These are phyloP conservation scores for Pseudonectria foliicola DNA, from an alignment of 2,329 filamentous ascomycete genomes.

Conservation along the genomic window DNA sequence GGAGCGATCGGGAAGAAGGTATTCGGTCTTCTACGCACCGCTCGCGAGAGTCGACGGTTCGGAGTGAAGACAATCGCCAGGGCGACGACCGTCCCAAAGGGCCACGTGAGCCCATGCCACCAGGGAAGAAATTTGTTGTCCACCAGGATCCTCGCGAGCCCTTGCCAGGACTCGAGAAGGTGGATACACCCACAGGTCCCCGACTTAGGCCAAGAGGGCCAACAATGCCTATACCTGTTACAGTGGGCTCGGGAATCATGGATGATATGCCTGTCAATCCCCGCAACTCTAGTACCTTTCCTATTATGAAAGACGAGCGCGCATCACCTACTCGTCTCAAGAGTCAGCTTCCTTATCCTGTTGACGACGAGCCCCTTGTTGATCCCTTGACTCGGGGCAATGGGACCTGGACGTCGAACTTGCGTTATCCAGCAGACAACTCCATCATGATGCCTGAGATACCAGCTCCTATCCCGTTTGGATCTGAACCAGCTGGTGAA, in stretches of 20 bases:
- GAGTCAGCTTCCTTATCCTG: slow-evolving; percentile 29
- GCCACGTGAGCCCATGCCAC: slow-evolving; percentile 20
- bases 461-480: slow-evolving; percentile 16
- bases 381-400: slow-evolving; percentile 19
- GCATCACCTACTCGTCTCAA: slow-evolving; percentile 16
- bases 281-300: slow-evolving; percentile 26
- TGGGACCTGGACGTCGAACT: slow-evolving; percentile 10
- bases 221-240: slow-evolving; percentile 27
- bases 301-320: slow-evolving; percentile 15
- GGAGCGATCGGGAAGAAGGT: slow-evolving; percentile 15
- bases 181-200: slow-evolving; percentile 12
- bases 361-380: slow-evolving; percentile 25
- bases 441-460: slow-evolving; percentile 19
- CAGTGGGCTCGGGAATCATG: slow-evolving; percentile 13
- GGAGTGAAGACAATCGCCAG: slow-evolving; percentile 29
- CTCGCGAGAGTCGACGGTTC: slow-evolving; percentile 17
- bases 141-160: slow-evolving; percentile 28
- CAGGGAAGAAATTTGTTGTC: slow-evolving; percentile 28
- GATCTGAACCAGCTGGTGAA: slow-evolving; percentile 17
- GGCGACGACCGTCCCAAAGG: slow-evolving; percentile 32
- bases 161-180: slow-evolving; percentile 17
- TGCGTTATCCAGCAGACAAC: slow-evolving; percentile 14
- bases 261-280: slow-evolving; percentile 11
- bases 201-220: slow-evolving; percentile 29
- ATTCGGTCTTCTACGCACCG: slow-evolving; percentile 11